Evolutionary conservation across 257 asterid genomes (phyloP), one percentile per base, ranked within the genome.

Genomic region (Knoxia roxburghii): DNA sequence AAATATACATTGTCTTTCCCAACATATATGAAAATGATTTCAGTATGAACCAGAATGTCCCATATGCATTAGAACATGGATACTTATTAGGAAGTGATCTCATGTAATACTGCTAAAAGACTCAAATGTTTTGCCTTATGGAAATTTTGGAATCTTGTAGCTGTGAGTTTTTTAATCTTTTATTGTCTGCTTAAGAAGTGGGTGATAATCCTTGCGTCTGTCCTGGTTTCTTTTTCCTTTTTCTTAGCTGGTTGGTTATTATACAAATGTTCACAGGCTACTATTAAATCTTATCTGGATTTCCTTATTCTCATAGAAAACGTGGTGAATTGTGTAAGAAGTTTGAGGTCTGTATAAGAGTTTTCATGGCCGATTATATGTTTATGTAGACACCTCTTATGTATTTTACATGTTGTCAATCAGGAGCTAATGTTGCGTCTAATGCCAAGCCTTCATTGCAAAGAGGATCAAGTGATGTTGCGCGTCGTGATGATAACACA

Each of bases 401-500:
- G 64, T 17, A 29, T 8, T 35, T 51, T 20, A 35, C 35, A 7
- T 35, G 30, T 35, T 59, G n/a, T n/a, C 29, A 59, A 9, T 59
- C 23, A 59, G 64, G 30, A 57, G 10, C 41, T 27, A 43, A 63
- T 63, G 68, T 23, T 40, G 52, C 49, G 40, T 43, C 13, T 2
- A 17, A 41, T 43, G 7, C 40, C 21, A 23, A 17, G 21, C 40
- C 67, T 23, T 41, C 67, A 41, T 15, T 46, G 51, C 23, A 43
- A 7, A 40, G 67, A 62, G 54, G 49, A 41, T 24, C 54, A 24
- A 62, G 54, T 15, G 54, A 62, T 41, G 39, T 62, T 24, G 53
- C 55, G 27, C 68, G 45, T 3, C 48, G 20, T 24, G 55, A 63
- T 63, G 68, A 27, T 63, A 40, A 11, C 55, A 43, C 21, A 15